These are phyloP conservation scores for Staphylotrichum tortipilum DNA, from an alignment of 495 filamentous ascomycete genomes.

Conservation along the genomic window DNA sequence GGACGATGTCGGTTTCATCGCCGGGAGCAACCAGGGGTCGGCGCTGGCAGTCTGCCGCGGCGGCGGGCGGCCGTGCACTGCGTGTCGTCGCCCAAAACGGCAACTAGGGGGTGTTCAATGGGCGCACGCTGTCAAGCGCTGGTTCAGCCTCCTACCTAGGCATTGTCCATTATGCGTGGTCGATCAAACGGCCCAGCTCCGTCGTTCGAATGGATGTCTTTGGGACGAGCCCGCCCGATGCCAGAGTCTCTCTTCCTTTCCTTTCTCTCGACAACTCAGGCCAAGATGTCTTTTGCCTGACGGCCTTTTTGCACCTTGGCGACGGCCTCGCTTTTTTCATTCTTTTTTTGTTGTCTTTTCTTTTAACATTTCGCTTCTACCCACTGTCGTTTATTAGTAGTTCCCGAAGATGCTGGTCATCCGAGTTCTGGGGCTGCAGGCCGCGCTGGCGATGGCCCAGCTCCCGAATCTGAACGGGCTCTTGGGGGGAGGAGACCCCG, in stretches of 20 bases:
- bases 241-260: neutral
- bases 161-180: neutral
- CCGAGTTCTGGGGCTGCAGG: slow-evolving; percentile 21
- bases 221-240: neutral
- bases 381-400: slow-evolving; percentile 6
- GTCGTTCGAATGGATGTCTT: too few relatives aligned
- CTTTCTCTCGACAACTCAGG: neutral
- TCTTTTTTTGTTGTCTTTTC: slow-evolving; percentile 7
- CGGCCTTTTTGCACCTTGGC: slow-evolving; percentile 4
- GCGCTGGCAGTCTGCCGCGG: too few relatives aligned
- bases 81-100: too few relatives aligned
- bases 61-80: too few relatives aligned
- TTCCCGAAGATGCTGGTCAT: slow-evolving; percentile 24
- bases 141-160: too few relatives aligned
- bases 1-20: too few relatives aligned
- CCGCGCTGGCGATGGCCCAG: slow-evolving; percentile 20
- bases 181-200: neutral
- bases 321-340: neutral
- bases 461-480: slow-evolving; percentile 7
- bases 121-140: neutral
- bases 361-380: too few relatives aligned
- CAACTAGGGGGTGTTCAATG: too few relatives aligned
- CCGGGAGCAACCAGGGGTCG: too few relatives aligned
- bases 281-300: neutral
- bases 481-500: slow-evolving; percentile 2